Percentiles rank a stretch among this genome's conserved stretches.
Conservation (phyloP, 2,329 filamentous ascomycete genomes). For the Scleromitrula shiraiana region DNA sequence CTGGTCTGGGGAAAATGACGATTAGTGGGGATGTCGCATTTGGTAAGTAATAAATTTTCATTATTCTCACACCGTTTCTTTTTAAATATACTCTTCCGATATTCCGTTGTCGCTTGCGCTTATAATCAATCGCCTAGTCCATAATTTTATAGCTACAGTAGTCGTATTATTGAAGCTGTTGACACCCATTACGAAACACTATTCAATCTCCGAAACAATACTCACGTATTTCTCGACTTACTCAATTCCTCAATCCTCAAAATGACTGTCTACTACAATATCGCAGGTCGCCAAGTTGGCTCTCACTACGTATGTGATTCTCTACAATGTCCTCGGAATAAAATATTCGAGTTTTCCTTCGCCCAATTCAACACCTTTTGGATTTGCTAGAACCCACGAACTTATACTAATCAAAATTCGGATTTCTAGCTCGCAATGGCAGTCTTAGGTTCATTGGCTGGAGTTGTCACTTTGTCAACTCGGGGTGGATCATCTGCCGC, state of each 20-base stretch:
- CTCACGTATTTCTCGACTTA: background rate
- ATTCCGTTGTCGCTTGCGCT: constrained; percentile 7
- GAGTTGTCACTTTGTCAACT: constrained; percentile 13
- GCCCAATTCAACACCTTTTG: constrained; percentile 9
- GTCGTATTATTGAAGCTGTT: background rate
- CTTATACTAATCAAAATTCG: constrained; percentile 13
- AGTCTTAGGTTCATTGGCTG: constrained; percentile 22
- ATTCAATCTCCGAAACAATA: background rate
- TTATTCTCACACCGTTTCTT: too few species aligned
- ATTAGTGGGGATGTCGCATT: background rate
- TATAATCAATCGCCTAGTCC: constrained; percentile 8
- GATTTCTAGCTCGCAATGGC: constrained; percentile 27
- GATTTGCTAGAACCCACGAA: background rate
- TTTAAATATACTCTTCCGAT: background rate
- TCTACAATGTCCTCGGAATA: background rate
- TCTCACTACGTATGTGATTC: constrained; percentile 28
- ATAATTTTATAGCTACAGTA: constrained; percentile 5
- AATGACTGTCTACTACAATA: constrained; percentile 29
- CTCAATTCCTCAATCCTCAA: constrained; percentile 14
- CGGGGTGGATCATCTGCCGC: constrained; percentile 22
- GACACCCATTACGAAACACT: background rate
- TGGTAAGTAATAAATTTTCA: background rate
- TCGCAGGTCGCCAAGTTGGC: constrained; percentile 29
- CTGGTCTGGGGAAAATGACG: constrained; percentile 3
- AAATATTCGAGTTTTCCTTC: constrained; percentile 13